Evolutionary conservation across 1,284 basidiomycete genomes (phyloP).

Genomic region (Ustilago tritici): DNA sequence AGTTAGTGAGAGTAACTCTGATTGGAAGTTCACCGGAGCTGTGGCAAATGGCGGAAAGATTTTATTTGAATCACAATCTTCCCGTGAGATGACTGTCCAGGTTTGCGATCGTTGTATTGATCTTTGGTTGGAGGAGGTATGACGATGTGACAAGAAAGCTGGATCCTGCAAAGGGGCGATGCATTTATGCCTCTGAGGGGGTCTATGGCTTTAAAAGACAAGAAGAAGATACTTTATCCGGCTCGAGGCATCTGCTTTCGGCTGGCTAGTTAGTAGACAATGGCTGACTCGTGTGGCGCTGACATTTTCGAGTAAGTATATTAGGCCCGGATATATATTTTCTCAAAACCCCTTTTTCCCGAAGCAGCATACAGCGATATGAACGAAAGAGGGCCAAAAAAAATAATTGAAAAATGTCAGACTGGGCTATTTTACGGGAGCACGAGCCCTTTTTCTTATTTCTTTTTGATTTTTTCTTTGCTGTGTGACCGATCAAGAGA

Average conservation of each 20-base stretch:
- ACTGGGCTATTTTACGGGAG: background rate
- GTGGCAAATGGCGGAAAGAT: too few species aligned
- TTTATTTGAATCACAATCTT: too few species aligned
- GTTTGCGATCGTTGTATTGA: too few species aligned
- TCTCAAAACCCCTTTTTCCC: background rate
- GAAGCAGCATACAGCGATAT: background rate
- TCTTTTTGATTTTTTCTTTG: background rate
- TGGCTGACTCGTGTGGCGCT: constrained; percentile 9
- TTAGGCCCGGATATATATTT: background rate
- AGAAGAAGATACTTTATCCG: background rate
- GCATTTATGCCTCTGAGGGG: too few species aligned
- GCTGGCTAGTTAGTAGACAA: background rate
- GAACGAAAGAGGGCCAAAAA: background rate
- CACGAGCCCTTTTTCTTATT: background rate
- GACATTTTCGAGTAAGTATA: background rate
- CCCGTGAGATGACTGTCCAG: too few species aligned
- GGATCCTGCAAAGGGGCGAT: too few species aligned
- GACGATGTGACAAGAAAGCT: too few species aligned
- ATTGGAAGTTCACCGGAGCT: too few species aligned
- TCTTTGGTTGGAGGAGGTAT: too few species aligned
- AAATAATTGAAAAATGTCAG: background rate
- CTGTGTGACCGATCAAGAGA: constrained; percentile 6
- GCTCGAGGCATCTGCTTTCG: background rate
- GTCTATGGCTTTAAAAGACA: background rate
- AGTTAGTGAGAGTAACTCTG: too few species aligned